Evolutionary conservation across 768 basidiomycete species (phyloP).

Genomic region (Psilocybe subaeruginosa): DNA sequence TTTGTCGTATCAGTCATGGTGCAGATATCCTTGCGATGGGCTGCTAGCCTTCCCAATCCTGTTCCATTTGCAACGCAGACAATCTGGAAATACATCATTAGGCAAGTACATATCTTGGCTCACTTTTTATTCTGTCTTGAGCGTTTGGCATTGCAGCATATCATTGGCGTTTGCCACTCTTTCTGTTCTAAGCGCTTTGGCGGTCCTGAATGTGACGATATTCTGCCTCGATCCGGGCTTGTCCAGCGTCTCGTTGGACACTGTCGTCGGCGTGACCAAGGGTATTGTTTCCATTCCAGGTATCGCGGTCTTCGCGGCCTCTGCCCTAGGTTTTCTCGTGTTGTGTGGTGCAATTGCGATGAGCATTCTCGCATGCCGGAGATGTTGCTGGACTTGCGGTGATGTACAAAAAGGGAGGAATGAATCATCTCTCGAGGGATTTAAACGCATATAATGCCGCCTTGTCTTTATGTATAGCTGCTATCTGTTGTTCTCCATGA

Average conservation of each 20-base stretch:
- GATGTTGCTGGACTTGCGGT: neutral
- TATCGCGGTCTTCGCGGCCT: slow-evolving; percentile 1
- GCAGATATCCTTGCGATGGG: neutral
- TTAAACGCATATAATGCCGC: neutral
- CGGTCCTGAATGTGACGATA: slow-evolving; percentile 2
- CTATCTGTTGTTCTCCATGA: no score
- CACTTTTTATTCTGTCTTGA: neutral
- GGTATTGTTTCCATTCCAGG: neutral
- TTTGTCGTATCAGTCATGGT: slow-evolving; percentile 3
- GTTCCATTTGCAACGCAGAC: neutral
- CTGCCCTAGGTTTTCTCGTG: neutral
- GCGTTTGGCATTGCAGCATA: neutral
- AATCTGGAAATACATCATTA: slow-evolving; percentile 1
- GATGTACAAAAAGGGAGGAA: neutral
- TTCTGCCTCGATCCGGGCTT: slow-evolving; percentile 3
- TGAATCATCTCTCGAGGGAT: neutral
- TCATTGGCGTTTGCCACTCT: neutral
- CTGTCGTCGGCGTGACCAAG: neutral
- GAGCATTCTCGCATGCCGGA: neutral
- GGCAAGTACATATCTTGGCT: neutral
- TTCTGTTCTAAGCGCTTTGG: neutral
- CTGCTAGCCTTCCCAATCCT: slow-evolving; percentile 1
- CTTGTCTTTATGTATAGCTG: no score
- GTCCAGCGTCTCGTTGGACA: neutral
- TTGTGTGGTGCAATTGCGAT: neutral